Evolutionary conservation across 139 green algal species (phyloP).

Genomic region (Tetratostichococcus sp.): DNA sequence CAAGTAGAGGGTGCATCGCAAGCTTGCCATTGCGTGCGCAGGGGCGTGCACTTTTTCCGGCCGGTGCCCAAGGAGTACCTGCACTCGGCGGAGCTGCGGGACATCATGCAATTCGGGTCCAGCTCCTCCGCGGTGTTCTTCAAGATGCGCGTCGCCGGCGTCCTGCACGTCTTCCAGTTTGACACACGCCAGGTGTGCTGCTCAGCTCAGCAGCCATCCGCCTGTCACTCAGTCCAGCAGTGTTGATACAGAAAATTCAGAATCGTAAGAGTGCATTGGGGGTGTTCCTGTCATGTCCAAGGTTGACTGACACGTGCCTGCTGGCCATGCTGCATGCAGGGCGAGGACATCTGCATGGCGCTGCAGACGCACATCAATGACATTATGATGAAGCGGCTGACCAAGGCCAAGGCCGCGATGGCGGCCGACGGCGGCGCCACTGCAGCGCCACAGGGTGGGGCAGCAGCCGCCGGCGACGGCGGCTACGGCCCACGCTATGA

Average conservation of each 20-base stretch:
- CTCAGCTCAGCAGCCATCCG: background rate
- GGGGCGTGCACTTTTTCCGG: conserved; percentile 88
- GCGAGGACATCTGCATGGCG: conserved; percentile 97
- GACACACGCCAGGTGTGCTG: conserved; percentile 58
- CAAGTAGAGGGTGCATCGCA: no score
- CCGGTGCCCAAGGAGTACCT: conserved; percentile 96
- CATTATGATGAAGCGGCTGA: conserved; percentile 93
- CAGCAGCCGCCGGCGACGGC: conserved; percentile 15
- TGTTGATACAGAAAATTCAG: no score
- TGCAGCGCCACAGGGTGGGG: background rate
- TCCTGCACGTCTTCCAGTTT: conserved; percentile 98
- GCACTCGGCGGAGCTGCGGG: conserved; percentile 89
- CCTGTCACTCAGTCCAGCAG: no score
- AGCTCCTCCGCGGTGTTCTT: conserved; percentile 91
- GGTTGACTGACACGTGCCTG: no score
- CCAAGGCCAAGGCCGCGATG: conserved; percentile 34
- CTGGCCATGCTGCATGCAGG: conserved; percentile 38
- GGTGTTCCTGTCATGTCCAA: no score
- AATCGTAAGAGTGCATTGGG: no score
- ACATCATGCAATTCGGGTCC: conserved; percentile 97
- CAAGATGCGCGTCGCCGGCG: conserved; percentile 95
- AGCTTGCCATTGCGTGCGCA: background rate
- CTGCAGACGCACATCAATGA: conserved; percentile 99
- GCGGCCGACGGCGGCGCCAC: conserved; percentile 5
- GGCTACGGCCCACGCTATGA: conserved; percentile 83